Percentiles rank a stretch among this genome's conserved stretches.
Evolutionary conservation across 2,329 filamentous ascomycete genomes (phyloP).

Genomic region (Fusarium buxicola): DNA sequence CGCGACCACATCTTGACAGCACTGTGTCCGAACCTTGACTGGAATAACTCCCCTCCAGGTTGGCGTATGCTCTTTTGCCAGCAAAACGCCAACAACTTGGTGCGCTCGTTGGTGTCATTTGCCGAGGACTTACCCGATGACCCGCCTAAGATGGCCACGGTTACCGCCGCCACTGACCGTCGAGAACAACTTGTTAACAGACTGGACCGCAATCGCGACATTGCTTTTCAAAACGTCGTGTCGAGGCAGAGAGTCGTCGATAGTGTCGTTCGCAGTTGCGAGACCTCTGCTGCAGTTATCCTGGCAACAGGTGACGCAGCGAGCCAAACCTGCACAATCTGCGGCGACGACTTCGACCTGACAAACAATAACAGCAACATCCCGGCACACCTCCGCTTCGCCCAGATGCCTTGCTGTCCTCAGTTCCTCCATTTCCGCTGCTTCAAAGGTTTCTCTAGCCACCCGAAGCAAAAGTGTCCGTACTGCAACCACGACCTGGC

Average conservation of each 20-base stretch:
- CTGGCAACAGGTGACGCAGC: not conserved
- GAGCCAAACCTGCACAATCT: slow-evolving; percentile 14
- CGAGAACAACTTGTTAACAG: not conserved
- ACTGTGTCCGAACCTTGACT: slow-evolving; percentile 11
- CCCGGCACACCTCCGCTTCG: slow-evolving; percentile 9
- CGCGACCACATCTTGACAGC: slow-evolving; percentile 9
- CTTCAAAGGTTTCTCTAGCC: slow-evolving; percentile 13
- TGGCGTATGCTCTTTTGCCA: slow-evolving; percentile 4
- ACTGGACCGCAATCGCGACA: slow-evolving; percentile 11
- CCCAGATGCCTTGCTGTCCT: slow-evolving; percentile 19
- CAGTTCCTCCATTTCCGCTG: slow-evolving; percentile 27
- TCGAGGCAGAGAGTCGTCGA: slow-evolving; percentile 1
- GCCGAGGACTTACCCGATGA: not conserved
- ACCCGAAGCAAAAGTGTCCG: slow-evolving; percentile 4
- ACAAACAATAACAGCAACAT: not conserved
- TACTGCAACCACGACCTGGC: slow-evolving; percentile 8
- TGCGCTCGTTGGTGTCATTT: not conserved
- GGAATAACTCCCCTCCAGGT: not conserved
- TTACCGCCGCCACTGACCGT: not conserved
- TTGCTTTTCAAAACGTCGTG: slow-evolving; percentile 3
- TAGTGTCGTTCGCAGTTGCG: not conserved
- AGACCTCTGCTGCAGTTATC: not conserved
- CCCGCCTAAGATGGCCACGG: too few species aligned
- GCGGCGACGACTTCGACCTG: slow-evolving; percentile 16
- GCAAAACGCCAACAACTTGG: not conserved